phyloP scores from a whole-genome alignment of 345 rosid genomes.

The Populus euphratica region DNA sequence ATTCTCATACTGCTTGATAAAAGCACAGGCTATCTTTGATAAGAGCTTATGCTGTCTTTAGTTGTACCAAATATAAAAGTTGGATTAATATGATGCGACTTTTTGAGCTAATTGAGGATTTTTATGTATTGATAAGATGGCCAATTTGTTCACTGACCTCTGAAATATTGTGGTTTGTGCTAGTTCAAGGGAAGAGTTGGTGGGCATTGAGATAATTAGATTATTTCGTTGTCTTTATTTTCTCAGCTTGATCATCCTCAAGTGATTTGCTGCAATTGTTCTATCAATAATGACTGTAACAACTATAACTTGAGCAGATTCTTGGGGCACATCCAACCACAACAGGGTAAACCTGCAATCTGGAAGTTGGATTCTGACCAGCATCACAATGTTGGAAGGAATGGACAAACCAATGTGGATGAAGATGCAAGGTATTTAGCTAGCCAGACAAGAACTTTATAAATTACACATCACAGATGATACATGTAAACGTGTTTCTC shows the following conservation, averaged over 20 bases:
- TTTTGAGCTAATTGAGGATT: background rate
- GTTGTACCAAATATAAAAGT: background rate
- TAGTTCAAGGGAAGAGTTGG: background rate
- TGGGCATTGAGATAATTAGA: background rate
- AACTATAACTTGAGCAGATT: slow-evolving; percentile 51
- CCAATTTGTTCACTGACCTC: background rate
- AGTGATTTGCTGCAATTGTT: slow-evolving; percentile 2
- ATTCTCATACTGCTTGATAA: background rate
- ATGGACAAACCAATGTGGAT: slow-evolving; percentile 51
- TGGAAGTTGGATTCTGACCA: slow-evolving; percentile 80
- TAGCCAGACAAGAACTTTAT: slow-evolving; percentile 17
- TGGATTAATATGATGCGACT: background rate
- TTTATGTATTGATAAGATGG: background rate
- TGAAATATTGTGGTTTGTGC: background rate
- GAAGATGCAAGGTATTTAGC: slow-evolving; percentile 63
- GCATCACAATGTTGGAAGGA: slow-evolving; percentile 44
- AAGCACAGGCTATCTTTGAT: background rate
- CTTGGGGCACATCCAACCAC: slow-evolving; percentile 86
- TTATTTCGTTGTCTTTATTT: background rate
- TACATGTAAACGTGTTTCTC: background rate
- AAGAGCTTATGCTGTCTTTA: background rate
- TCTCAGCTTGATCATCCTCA: background rate
- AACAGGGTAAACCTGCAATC: slow-evolving; percentile 58
- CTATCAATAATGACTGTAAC: slow-evolving; percentile 6
- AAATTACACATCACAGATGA: background rate